Percentiles rank a stretch among this genome's conserved stretches.
These are phyloP conservation scores for Claviceps humidiphila DNA, from an alignment of 2,329 filamentous ascomycete genomes.

Conservation along the genomic window DNA sequence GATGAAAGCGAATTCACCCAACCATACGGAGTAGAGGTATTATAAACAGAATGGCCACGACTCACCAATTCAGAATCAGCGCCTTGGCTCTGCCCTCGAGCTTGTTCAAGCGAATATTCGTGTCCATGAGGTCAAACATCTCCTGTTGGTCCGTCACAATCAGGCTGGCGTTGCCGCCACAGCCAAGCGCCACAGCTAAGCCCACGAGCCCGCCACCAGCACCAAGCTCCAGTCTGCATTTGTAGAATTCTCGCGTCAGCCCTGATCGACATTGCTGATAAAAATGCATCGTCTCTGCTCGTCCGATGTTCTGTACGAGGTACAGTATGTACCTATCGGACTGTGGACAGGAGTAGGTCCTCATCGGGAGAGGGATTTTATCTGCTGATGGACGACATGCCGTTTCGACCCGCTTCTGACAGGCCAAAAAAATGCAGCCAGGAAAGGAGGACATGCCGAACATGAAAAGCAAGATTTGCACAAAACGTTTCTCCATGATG, in stretches of 20 bases:
- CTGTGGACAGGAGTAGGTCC: background rate
- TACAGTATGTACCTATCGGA: background rate
- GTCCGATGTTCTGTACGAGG: background rate
- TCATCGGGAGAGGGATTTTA: background rate
- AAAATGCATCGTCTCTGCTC: background rate
- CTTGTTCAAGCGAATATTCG: slow-evolving; percentile 73
- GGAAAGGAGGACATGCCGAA: background rate
- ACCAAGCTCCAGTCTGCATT: slow-evolving; percentile 68
- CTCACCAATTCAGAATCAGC: slow-evolving; percentile 68
- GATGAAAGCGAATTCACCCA: background rate
- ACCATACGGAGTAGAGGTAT: background rate
- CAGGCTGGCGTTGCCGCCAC: slow-evolving; percentile 39
- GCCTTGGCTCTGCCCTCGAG: slow-evolving; percentile 51
- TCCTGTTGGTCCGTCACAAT: slow-evolving; percentile 76
- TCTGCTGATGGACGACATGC: background rate
- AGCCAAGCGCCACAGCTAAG: slow-evolving; percentile 45
- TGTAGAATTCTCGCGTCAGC: slow-evolving; percentile 10
- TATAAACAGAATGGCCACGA: slow-evolving; percentile 8
- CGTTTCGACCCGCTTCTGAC: background rate
- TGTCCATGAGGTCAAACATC: slow-evolving; percentile 75
- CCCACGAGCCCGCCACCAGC: slow-evolving; percentile 83
- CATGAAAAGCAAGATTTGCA: too few relatives aligned
- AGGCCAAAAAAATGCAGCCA: background rate
- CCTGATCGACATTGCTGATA: background rate
- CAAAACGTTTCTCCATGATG: too few relatives aligned